Conservation (phyloP, 495 filamentous ascomycete species). For the Ramalina intermedia region DNA sequence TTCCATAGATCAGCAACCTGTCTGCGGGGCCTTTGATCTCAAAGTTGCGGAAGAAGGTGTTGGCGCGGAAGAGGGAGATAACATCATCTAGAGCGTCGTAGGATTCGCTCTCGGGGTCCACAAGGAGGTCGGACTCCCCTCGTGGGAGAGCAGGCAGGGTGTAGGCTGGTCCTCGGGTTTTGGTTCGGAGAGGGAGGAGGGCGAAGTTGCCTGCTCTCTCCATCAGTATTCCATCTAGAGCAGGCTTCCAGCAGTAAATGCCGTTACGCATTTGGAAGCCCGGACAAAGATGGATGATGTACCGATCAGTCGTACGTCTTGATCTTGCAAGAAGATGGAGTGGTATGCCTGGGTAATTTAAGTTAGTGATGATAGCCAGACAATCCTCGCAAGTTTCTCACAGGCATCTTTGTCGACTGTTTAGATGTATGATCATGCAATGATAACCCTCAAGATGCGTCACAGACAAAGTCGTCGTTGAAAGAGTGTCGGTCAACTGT, state of each 20-base stretch:
- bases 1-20: slow-evolving; percentile 89
- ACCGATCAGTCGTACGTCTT: slow-evolving; percentile 53
- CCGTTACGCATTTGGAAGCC: background rate
- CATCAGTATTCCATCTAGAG: background rate
- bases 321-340: slow-evolving; percentile 80
- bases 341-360: slow-evolving; percentile 59
- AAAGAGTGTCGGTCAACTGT: no score
- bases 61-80: slow-evolving; percentile 84
- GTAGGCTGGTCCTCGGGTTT: slow-evolving; percentile 82
- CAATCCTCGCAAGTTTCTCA: slow-evolving; percentile 15
- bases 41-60: slow-evolving; percentile 98
- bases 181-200: slow-evolving; percentile 82
- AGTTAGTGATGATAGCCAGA: background rate
- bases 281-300: slow-evolving; percentile 21
- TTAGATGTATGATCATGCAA: no score
- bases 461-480: no score
- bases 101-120: slow-evolving; percentile 70
- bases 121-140: slow-evolving; percentile 48
- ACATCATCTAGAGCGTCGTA: slow-evolving; percentile 95
- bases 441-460: no score
- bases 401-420: slow-evolving; percentile 30
- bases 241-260: background rate
- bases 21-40: slow-evolving; percentile 97
- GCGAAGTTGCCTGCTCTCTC: slow-evolving; percentile 67
- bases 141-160: slow-evolving; percentile 61